Conservation (phyloP, 352 stramenopile genomes). For the Pythium plurisporium region DNA sequence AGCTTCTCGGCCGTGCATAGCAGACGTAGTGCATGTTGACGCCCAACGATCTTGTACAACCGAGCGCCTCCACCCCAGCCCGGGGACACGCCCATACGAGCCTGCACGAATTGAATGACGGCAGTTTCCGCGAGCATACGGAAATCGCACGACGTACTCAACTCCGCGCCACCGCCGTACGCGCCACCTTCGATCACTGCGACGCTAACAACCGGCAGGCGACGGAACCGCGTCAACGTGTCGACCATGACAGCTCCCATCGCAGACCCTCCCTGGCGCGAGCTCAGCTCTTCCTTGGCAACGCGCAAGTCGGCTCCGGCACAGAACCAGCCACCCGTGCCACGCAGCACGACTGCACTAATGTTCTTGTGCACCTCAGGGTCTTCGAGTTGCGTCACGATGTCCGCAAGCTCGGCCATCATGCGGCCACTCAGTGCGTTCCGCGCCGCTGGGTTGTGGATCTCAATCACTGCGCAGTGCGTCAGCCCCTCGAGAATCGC, state of each 20-base stretch:
- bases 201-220: slow-evolving; percentile 77
- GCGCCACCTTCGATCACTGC: slow-evolving; percentile 74
- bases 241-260: slow-evolving; percentile 78
- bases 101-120: slow-evolving; percentile 84
- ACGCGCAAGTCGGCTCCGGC: slow-evolving; percentile 77
- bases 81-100: slow-evolving; percentile 75
- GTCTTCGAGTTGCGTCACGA: slow-evolving; percentile 57
- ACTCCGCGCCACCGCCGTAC: slow-evolving; percentile 79
- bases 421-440: slow-evolving; percentile 85
- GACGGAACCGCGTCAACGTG: slow-evolving; percentile 62
- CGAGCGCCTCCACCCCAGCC: slow-evolving; percentile 78
- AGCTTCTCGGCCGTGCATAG: slow-evolving; percentile 69
- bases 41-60: slow-evolving; percentile 72
- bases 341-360: slow-evolving; percentile 55
- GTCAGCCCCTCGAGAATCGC: slow-evolving; percentile 20
- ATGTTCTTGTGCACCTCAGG: slow-evolving; percentile 45
- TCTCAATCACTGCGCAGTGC: slow-evolving; percentile 58
- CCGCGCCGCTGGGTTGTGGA: slow-evolving; percentile 60
- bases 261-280: slow-evolving; percentile 45
- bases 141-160: slow-evolving; percentile 82
- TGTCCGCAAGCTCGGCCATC: slow-evolving; percentile 82
- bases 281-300: slow-evolving; percentile 73
- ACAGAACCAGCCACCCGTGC: slow-evolving; percentile 74
- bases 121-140: slow-evolving; percentile 54
- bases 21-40: slow-evolving; percentile 64